phyloP scores from a whole-genome alignment of 805 yeast genomes.

The Hanseniaspora taiwanica region DNA sequence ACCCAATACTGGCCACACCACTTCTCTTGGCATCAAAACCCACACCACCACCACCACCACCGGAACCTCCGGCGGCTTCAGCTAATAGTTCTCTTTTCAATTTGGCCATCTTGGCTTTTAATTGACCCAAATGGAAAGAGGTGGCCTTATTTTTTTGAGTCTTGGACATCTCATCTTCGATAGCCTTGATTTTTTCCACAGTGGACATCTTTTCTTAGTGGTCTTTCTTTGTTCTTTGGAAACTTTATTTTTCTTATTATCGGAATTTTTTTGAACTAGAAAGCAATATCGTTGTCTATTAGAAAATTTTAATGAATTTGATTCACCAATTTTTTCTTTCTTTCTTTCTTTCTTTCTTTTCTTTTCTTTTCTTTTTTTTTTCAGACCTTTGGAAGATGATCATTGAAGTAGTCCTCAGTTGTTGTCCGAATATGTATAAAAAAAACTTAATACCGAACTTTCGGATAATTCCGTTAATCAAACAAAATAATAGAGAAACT shows the following conservation, averaged over 20 bases:
- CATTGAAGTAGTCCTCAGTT: background rate
- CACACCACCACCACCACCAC: constrained; percentile 81
- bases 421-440: too few relatives aligned
- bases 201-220: background rate
- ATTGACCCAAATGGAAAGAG: constrained; percentile 91
- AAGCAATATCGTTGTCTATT: too few relatives aligned
- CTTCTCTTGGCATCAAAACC: constrained; percentile 99
- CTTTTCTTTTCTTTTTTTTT: background rate
- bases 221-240: background rate
- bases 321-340: too few relatives aligned
- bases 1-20: constrained; percentile 95
- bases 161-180: constrained; percentile 95
- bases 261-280: too few relatives aligned
- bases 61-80: constrained; percentile 55
- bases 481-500: too few relatives aligned
- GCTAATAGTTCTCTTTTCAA: constrained; percentile 82
- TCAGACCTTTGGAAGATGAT: background rate
- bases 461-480: too few relatives aligned
- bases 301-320: too few relatives aligned
- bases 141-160: constrained; percentile 98
- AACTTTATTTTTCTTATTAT: background rate
- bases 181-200: constrained; percentile 57
- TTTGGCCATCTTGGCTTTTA: constrained; percentile 93
- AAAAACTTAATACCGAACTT: too few relatives aligned
- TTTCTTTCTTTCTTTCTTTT: background rate